phyloP scores from a whole-genome alignment of 2,329 filamentous ascomycete species.

The Botryotinia globosa region DNA sequence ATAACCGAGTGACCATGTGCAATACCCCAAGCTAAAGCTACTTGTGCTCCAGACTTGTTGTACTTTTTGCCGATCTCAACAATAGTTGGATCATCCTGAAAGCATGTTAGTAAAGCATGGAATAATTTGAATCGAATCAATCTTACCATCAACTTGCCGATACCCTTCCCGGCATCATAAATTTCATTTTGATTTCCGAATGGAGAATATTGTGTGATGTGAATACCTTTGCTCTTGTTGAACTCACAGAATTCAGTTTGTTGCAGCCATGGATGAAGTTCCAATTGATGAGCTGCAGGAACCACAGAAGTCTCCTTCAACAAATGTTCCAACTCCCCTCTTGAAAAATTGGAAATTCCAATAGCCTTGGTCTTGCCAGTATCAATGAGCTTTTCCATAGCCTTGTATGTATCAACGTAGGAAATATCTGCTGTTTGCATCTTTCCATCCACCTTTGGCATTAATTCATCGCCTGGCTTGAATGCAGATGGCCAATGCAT shows the following conservation, averaged over 20 bases:
- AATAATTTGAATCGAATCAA: too few relatives aligned
- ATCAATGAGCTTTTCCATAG: slow-evolving; percentile 64
- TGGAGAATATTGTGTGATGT: slow-evolving; percentile 52
- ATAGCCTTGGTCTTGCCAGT: slow-evolving; percentile 54
- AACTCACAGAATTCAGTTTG: slow-evolving; percentile 52
- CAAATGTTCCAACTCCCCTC: slow-evolving; percentile 39
- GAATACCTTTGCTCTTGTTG: slow-evolving; percentile 50
- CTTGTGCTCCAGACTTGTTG: slow-evolving; percentile 55
- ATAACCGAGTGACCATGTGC: slow-evolving; percentile 56
- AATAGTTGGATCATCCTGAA: slow-evolving; percentile 51
- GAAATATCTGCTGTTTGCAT: slow-evolving; percentile 41
- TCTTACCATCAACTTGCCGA: slow-evolving; percentile 47
- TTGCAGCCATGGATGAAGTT: slow-evolving; percentile 57
- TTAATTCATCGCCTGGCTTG: slow-evolving; percentile 60
- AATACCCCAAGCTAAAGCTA: slow-evolving; percentile 58
- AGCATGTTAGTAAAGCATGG: not conserved
- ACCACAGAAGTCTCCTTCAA: slow-evolving; percentile 45
- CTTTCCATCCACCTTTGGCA: slow-evolving; percentile 41
- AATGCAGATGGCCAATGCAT: slow-evolving; percentile 82
- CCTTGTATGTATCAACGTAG: slow-evolving; percentile 75
- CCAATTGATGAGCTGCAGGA: slow-evolving; percentile 59
- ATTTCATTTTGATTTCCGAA: slow-evolving; percentile 58
- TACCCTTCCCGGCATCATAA: slow-evolving; percentile 56
- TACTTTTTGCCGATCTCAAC: slow-evolving; percentile 54
- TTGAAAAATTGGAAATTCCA: slow-evolving; percentile 46